Percentiles rank a stretch among this genome's conserved stretches.
These are phyloP conservation scores for Beta lomatogona DNA, from an alignment of 179 eudicot species.

Conservation along the genomic window DNA sequence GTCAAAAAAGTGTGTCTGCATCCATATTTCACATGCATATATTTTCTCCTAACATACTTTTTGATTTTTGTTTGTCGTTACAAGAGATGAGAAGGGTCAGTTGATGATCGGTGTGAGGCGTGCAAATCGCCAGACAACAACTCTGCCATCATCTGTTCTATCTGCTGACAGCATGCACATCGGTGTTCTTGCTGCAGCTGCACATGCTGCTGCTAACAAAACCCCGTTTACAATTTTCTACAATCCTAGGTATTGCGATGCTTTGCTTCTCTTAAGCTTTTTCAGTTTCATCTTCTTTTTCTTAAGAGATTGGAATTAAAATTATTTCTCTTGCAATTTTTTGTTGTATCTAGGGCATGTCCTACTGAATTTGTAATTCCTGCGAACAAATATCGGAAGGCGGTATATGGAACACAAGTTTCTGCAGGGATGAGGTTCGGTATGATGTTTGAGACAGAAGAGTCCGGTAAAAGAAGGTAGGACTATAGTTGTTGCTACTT, in stretches of 20 bases:
- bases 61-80: neutral
- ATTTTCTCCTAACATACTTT: neutral
- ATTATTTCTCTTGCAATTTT: neutral
- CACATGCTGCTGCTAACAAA: conserved; percentile 87
- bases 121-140: conserved; percentile 82
- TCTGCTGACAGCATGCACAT: conserved; percentile 99
- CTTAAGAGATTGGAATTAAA: neutral
- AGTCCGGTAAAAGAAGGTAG: conserved; percentile 88
- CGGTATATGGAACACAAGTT: conserved; percentile 73
- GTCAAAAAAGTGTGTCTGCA: neutral
- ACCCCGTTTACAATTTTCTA: conserved; percentile 85
- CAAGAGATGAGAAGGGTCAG: conserved; percentile 89
- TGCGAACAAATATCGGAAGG: conserved; percentile 67
- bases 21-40: neutral
- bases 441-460: conserved; percentile 99
- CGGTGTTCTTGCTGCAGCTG: conserved; percentile 98
- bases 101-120: conserved; percentile 89
- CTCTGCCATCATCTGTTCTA: conserved; percentile 87
- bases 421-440: conserved; percentile 95
- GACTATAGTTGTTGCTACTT: neutral
- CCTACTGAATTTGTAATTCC: conserved; percentile 96
- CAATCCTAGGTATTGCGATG: conserved; percentile 71
- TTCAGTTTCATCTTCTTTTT: neutral
- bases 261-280: neutral
- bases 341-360: conserved; percentile 68